phyloP scores from a whole-genome alignment of 2,329 filamentous ascomycete species.

The Hymenoscyphus repandus region DNA sequence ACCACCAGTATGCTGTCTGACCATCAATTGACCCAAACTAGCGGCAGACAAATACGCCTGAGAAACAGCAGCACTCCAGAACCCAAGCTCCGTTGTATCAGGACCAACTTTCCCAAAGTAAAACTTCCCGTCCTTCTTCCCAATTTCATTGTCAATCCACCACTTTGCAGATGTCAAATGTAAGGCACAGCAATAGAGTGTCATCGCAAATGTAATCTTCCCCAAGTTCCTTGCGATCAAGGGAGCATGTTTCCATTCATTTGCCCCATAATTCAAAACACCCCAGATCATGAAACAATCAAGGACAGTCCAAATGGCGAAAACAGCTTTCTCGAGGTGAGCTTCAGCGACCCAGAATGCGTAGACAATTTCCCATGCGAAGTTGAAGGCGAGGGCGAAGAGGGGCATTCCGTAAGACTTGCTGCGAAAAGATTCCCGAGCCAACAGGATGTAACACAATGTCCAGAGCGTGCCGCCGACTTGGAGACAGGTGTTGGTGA shows the following conservation, averaged over 20 bases:
- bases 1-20: constrained; percentile 44
- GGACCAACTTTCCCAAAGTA: constrained; percentile 36
- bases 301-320: constrained; percentile 44
- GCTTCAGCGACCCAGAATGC: constrained; percentile 42
- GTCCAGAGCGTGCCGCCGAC: constrained; percentile 24
- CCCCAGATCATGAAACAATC: constrained; percentile 44
- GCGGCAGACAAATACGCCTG: constrained; percentile 43
- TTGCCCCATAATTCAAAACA: constrained; percentile 38
- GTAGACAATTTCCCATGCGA: constrained; percentile 48
- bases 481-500: constrained; percentile 17
- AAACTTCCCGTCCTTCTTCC: constrained; percentile 34
- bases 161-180: constrained; percentile 41
- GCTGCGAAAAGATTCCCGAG: constrained; percentile 40
- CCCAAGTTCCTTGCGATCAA: constrained; percentile 39
- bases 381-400: constrained; percentile 43
- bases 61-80: constrained; percentile 14
- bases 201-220: constrained; percentile 33
- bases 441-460: constrained; percentile 41
- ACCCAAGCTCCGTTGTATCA: constrained; percentile 42
- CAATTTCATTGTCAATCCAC: constrained; percentile 45
- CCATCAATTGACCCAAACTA: constrained; percentile 38
- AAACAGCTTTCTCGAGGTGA: constrained; percentile 39
- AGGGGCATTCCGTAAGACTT: constrained; percentile 46
- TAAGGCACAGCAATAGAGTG: constrained; percentile 34
- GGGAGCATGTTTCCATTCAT: constrained; percentile 39